Conservation (phyloP, 2,329 filamentous ascomycete genomes). For the Xylaria hypoxylon region DNA sequence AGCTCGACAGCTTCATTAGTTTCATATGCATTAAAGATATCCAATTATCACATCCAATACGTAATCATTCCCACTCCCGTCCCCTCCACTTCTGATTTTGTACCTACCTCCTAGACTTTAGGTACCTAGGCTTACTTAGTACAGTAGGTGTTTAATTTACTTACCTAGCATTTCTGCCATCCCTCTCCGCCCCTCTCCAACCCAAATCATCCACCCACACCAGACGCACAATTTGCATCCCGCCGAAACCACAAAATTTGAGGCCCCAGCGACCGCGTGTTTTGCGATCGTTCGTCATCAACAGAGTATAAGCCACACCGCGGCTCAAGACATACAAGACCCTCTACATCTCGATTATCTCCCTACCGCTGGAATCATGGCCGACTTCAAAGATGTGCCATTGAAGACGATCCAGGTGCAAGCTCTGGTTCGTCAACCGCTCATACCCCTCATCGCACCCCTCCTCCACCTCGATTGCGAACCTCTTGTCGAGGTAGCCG, state of each 20-base stretch:
- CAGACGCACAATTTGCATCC: slow-evolving; percentile 49
- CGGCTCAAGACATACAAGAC: slow-evolving; percentile 18
- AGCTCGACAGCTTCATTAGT: background rate
- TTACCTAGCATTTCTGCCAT: slow-evolving; percentile 42
- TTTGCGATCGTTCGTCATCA: slow-evolving; percentile 37
- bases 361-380: slow-evolving; percentile 60
- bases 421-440: slow-evolving; percentile 77
- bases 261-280: slow-evolving; percentile 37
- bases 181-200: slow-evolving; percentile 37
- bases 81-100: background rate
- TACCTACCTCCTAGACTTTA: background rate
- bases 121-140: background rate
- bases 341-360: slow-evolving; percentile 1
- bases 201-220: slow-evolving; percentile 33
- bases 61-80: background rate
- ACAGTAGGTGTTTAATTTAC: too few relatives aligned
- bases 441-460: slow-evolving; percentile 46
- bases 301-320: slow-evolving; percentile 30
- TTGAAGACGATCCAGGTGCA: slow-evolving; percentile 93
- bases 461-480: slow-evolving; percentile 36
- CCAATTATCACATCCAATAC: slow-evolving; percentile 1
- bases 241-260: slow-evolving; percentile 49
- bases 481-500: slow-evolving; percentile 8
- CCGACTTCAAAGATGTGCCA: slow-evolving; percentile 74
- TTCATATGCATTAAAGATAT: background rate